Base-by-base conservation (phyloP, 352 stramenopile species). In the Globisporangium ultimum region DNA sequence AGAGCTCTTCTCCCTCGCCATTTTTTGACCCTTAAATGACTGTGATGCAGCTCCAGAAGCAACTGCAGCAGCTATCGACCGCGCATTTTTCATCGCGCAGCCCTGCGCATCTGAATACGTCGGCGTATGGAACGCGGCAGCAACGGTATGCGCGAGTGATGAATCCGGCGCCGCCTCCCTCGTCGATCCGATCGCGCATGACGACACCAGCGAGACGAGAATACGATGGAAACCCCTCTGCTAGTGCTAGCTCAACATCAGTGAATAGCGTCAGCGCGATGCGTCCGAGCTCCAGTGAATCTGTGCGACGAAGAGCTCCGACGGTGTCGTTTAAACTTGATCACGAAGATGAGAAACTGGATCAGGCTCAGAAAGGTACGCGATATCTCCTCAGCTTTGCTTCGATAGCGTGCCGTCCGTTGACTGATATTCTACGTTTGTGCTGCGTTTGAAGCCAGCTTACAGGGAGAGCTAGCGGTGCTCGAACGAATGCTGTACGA, bases 401-500 rank as follows among this genome's bases (percentile, higher is more conserved):
- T 28, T 5, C 1, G 15, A n/a, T 50, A 18, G 13, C 10, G 2
- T 38, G 21, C 9, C 21, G 7, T 55, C 22, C 34, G 36, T 47
- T 32, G 24, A 5, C 24, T 32, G 14, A 18, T 20, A n/a, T 14
- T 11, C 38, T 43, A 8, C 38, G 10, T 13, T 43, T 13, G 38
- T 43, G 24, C 24, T 43, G 38, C 14, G 14, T 41, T 28, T 21
- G 6, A 36, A 61, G 70, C 55, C 4, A 64, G 43, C 18, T 28
- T 81, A n/a, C 70, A 76, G 41, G 53, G 60, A 0, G 70, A 81
- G 61, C 57, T 81, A 45, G 67, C 67, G 5, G 53, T 71, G 61
- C 60, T 81, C 24, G 72, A 81, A 61, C 63, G 32, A 22, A 81
- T 81, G 72, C 42, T 81, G 38, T 60, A 49, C 48, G 67, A 74